Percentiles rank a stretch among this genome's conserved stretches.
Evolutionary conservation across 2,329 filamentous ascomycete species (phyloP).

Genomic region (Penicillium freii): DNA sequence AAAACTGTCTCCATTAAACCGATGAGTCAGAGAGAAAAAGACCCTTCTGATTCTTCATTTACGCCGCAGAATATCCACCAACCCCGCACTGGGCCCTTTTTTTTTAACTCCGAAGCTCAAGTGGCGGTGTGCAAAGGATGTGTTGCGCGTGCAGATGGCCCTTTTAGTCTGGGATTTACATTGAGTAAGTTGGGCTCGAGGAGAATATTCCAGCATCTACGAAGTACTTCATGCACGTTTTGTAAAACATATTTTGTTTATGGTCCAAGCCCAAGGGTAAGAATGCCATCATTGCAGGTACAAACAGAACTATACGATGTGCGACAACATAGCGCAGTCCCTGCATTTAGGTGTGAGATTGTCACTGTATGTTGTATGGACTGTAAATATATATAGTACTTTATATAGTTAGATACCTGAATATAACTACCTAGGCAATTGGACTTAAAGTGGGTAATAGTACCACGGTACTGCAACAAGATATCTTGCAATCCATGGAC

Average conservation of each 20-base stretch:
- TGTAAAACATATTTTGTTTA: not conserved
- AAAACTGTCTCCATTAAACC: not conserved
- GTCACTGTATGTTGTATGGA: not conserved
- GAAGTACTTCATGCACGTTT: not conserved
- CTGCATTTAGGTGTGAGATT: not conserved
- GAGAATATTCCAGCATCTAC: not conserved
- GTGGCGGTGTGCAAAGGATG: slow-evolving; percentile 26
- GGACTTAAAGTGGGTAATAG: not conserved
- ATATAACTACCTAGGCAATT: not conserved
- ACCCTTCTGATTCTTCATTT: not conserved
- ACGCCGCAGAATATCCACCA: slow-evolving; percentile 4
- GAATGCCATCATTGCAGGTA: not conserved
- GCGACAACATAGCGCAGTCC: not conserved
- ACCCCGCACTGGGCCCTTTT: slow-evolving; percentile 14
- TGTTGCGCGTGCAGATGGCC: slow-evolving; percentile 18
- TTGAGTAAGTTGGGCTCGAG: not conserved
- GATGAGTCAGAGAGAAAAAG: slow-evolving; percentile 8
- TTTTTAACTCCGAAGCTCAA: slow-evolving; percentile 13
- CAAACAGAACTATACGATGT: not conserved
- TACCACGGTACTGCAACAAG: not conserved
- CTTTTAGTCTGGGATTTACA: slow-evolving; percentile 1
- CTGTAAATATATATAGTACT: not conserved
- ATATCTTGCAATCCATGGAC: not conserved
- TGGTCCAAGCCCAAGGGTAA: not conserved
- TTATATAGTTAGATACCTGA: too few relatives aligned